Conservation (phyloP, 139 green algal genomes). For the Eudorina sp. region DNA sequence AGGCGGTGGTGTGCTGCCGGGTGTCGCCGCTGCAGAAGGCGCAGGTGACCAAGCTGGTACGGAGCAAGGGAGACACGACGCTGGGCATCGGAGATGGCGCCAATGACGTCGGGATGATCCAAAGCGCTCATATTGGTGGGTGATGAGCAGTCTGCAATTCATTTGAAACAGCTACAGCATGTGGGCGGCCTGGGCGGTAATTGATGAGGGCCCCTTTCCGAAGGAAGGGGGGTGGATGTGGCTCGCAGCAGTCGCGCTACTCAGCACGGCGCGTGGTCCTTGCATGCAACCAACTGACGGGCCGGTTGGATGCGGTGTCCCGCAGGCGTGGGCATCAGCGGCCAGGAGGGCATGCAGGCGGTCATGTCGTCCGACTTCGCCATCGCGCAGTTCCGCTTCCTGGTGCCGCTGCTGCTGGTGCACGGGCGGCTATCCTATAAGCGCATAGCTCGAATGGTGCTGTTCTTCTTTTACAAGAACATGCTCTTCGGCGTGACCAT, state of each 20-base stretch:
- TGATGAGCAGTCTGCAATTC: too few relatives aligned
- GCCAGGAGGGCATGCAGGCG: constrained; percentile 96
- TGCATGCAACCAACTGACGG: too few relatives aligned
- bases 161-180: too few relatives aligned
- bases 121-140: constrained; percentile 76
- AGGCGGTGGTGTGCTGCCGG: constrained; percentile 84
- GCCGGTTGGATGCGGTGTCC: too few relatives aligned
- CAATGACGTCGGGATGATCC: constrained; percentile 99
- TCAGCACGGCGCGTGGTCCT: too few relatives aligned
- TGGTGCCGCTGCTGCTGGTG: constrained; percentile 85
- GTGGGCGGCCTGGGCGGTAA: too few relatives aligned
- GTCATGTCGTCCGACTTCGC: constrained; percentile 96
- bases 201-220: too few relatives aligned
- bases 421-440: constrained; percentile 91
- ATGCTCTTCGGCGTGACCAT: constrained; percentile 87
- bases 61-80: constrained; percentile 79
- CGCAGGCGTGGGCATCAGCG: constrained; percentile 94
- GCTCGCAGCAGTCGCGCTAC: too few relatives aligned
- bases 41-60: constrained; percentile 77
- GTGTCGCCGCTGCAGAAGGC: constrained; percentile 85
- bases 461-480: constrained; percentile 88
- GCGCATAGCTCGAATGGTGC: constrained; percentile 86
- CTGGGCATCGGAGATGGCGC: constrained; percentile 97
- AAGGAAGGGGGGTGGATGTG: too few relatives aligned
- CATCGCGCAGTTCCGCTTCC: constrained; percentile 96